Percentiles rank a stretch among this genome's conserved stretches.
Evolutionary conservation across 768 basidiomycete genomes (phyloP).

Genomic region (Mycena rosella): DNA sequence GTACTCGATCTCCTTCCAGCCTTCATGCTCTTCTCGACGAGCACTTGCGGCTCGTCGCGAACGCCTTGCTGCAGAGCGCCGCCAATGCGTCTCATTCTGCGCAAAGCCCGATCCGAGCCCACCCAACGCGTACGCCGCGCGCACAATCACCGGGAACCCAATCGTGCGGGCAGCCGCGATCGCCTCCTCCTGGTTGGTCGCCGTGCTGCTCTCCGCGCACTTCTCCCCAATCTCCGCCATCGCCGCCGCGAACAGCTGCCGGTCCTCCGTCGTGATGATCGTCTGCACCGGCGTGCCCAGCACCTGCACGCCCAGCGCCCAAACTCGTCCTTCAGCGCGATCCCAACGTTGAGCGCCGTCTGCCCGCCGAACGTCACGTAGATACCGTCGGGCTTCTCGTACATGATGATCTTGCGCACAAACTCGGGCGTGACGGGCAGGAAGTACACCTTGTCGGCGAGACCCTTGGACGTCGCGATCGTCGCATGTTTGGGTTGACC

Average conservation of each 20-base stretch:
- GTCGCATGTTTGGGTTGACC: slow-evolving; percentile 99
- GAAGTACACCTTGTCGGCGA: slow-evolving; percentile 99
- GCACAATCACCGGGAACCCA: slow-evolving; percentile 95
- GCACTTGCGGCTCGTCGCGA: slow-evolving; percentile 96
- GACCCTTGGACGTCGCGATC: slow-evolving; percentile 95
- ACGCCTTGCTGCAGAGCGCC: slow-evolving; percentile 92
- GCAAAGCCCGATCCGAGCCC: slow-evolving; percentile 97
- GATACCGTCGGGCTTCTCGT: slow-evolving; percentile 98
- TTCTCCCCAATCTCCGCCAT: slow-evolving; percentile 98
- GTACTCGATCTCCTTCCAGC: slow-evolving; percentile 99
- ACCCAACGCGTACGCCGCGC: slow-evolving; percentile 96
- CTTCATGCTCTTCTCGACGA: slow-evolving; percentile 99
- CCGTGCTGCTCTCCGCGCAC: slow-evolving; percentile 91
- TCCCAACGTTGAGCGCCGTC: slow-evolving; percentile 96
- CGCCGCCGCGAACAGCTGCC: slow-evolving; percentile 92
- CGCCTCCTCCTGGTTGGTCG: slow-evolving; percentile 89
- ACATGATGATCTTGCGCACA: slow-evolving; percentile 97
- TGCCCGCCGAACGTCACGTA: slow-evolving; percentile 99
- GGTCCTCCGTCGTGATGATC: slow-evolving; percentile 96
- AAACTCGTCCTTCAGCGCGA: slow-evolving; percentile 98
- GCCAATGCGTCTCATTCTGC: slow-evolving; percentile 92
- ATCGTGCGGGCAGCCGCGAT: slow-evolving; percentile 84
- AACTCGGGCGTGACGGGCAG: slow-evolving; percentile 98
- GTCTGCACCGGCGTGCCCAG: slow-evolving; percentile 98
- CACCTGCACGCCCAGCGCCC: slow-evolving; percentile 89